A percentile compares a stretch with the other conserved stretches of the same genome.
Evolutionary conservation across 768 basidiomycete species (phyloP).

Genomic region (Boletus insuetus): DNA sequence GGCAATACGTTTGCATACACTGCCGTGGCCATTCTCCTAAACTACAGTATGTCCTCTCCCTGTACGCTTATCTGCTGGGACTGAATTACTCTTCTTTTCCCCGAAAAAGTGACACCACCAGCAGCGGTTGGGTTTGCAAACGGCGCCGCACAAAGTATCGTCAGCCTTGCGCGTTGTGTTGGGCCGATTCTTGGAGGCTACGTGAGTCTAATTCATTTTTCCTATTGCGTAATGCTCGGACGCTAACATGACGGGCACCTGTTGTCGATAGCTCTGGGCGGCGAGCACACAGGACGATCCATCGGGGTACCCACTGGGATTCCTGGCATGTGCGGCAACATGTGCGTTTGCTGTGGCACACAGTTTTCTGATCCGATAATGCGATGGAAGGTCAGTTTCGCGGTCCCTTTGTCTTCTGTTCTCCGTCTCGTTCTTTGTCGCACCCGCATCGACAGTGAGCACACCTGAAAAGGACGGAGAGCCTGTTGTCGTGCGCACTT

Average conservation of each 20-base stretch:
- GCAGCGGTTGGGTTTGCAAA: constrained; percentile 88
- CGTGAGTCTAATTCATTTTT: constrained; percentile 37
- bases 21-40: constrained; percentile 81
- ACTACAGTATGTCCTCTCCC: constrained; percentile 60
- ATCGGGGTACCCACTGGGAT: constrained; percentile 71
- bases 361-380: constrained; percentile 74
- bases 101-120: constrained; percentile 78
- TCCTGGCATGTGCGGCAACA: constrained; percentile 60
- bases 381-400: constrained; percentile 33
- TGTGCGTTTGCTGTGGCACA: constrained; percentile 64
- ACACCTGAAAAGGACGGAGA: not conserved
- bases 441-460: not conserved
- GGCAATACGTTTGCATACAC: constrained; percentile 91
- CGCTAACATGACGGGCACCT: constrained; percentile 5
- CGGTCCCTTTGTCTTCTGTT: not conserved
- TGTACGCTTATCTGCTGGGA: not conserved
- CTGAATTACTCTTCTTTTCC: not conserved
- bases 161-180: constrained; percentile 87
- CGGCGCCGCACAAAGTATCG: constrained; percentile 93
- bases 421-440: not conserved
- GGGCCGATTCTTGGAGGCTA: constrained; percentile 86
- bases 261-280: constrained; percentile 60
- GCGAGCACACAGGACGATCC: constrained; percentile 65
- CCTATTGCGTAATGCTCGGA: not conserved
- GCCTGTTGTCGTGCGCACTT: not conserved